A percentile compares a stretch with the other conserved stretches of the same genome.
Evolutionary conservation across 2,329 filamentous ascomycete genomes (phyloP).

Genomic region (Penicillium palitans): DNA sequence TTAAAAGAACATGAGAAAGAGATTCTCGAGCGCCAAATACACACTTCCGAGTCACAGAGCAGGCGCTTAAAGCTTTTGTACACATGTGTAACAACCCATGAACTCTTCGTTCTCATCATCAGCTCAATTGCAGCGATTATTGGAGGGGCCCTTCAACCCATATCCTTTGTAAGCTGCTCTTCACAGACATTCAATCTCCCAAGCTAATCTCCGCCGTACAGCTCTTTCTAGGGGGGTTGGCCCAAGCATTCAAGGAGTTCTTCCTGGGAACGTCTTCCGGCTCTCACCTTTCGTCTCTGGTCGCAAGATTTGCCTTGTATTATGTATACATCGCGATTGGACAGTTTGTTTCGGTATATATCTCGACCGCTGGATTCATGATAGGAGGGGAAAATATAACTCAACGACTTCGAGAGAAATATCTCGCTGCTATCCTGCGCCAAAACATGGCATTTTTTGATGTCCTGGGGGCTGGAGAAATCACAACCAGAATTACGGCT

Average conservation of each 20-base stretch:
- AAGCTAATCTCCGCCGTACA: not conserved
- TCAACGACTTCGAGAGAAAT: constrained; percentile 38
- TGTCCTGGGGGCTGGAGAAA: constrained; percentile 77
- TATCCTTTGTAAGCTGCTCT: not conserved
- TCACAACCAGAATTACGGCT: constrained; percentile 80
- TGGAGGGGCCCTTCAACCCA: not conserved
- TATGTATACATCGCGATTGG: not conserved
- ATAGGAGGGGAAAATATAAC: not conserved
- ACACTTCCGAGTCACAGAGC: not conserved
- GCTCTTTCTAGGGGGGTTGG: not conserved
- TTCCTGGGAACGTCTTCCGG: not conserved
- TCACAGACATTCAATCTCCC: not conserved
- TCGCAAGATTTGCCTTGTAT: not conserved
- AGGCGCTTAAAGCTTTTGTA: not conserved
- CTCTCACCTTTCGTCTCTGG: not conserved
- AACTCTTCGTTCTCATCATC: not conserved
- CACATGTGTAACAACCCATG: not conserved
- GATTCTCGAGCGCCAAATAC: not conserved
- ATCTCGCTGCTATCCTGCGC: constrained; percentile 71
- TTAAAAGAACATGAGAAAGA: not conserved
- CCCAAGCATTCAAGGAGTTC: not conserved
- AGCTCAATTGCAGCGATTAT: not conserved
- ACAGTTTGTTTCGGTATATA: not conserved
- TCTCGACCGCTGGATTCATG: not conserved
- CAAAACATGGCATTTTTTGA: constrained; percentile 87